Percentiles rank a stretch among this genome's conserved stretches.
Conservation (phyloP, 352 stramenopile species). For the Pythium chondricola region DNA sequence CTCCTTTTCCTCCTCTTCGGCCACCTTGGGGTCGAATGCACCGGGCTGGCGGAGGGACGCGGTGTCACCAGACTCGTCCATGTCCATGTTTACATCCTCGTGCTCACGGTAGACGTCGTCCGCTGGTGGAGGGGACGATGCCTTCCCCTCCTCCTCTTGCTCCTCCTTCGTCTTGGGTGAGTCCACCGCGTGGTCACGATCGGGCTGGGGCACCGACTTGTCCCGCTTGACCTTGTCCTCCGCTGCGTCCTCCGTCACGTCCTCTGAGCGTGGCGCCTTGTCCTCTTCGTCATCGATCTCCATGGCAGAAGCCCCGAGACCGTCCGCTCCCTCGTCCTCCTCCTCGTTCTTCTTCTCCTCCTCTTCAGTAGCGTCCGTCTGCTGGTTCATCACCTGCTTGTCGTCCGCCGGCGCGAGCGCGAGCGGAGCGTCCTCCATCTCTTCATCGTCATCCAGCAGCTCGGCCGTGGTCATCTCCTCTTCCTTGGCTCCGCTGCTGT, state of each 20-base stretch:
- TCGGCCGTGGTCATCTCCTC: slow-evolving; percentile 27
- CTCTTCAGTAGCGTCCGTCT: slow-evolving; percentile 21
- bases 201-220: slow-evolving; percentile 11
- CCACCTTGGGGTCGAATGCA: slow-evolving; percentile 5
- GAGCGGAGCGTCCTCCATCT: slow-evolving; percentile 31
- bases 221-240: slow-evolving; percentile 10
- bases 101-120: slow-evolving; percentile 8
- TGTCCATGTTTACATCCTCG: slow-evolving; percentile 21
- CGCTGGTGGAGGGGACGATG: slow-evolving; percentile 2
- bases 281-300: slow-evolving; percentile 60
- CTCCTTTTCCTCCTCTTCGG: slow-evolving; percentile 15
- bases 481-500: slow-evolving; percentile 9
- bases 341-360: slow-evolving; percentile 46
- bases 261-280: slow-evolving; percentile 9
- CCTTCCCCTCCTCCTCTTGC: slow-evolving; percentile 6
- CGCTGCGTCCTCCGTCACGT: slow-evolving; percentile 16
- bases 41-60: slow-evolving; percentile 3
- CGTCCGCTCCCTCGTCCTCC: slow-evolving; percentile 25
- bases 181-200: slow-evolving; percentile 10
- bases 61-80: slow-evolving; percentile 1
- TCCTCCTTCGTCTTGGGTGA: background rate
- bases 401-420: slow-evolving; percentile 38
- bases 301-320: slow-evolving; percentile 44
- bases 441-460: slow-evolving; percentile 33
- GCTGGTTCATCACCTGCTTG: slow-evolving; percentile 31